A percentile compares a stretch with the other conserved stretches of the same genome.
phyloP scores from a whole-genome alignment of 768 basidiomycete genomes.

The Mycena galericulata region DNA sequence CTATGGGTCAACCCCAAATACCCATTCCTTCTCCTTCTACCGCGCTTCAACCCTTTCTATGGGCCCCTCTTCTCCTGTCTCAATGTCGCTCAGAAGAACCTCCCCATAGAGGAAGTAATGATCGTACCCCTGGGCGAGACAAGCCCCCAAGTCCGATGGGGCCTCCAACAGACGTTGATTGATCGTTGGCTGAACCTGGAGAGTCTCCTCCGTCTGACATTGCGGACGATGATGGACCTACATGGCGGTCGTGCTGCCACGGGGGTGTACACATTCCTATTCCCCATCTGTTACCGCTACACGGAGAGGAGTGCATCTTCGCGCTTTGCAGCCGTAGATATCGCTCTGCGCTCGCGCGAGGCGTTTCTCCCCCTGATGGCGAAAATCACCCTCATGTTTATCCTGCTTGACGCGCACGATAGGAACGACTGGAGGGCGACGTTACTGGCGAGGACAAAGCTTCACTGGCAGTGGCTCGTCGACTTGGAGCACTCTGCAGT shows the following conservation, averaged over 20 bases:
- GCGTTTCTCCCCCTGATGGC: constrained; percentile 29
- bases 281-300: constrained; percentile 20
- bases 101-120: constrained; percentile 14
- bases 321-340: not conserved
- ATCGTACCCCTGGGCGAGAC: not conserved
- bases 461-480: constrained; percentile 21
- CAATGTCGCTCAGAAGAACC: constrained; percentile 8
- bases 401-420: constrained; percentile 19
- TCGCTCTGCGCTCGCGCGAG: constrained; percentile 27
- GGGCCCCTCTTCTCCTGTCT: constrained; percentile 22
- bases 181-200: constrained; percentile 24
- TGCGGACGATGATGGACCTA: constrained; percentile 9
- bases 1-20: constrained; percentile 15
- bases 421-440: constrained; percentile 20
- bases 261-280: constrained; percentile 10
- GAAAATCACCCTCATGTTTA: constrained; percentile 19
- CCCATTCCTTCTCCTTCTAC: constrained; percentile 26
- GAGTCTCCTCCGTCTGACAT: constrained; percentile 23
- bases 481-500: constrained; percentile 26
- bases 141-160: constrained; percentile 2
- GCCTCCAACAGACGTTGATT: constrained; percentile 11
- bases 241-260: constrained; percentile 12
- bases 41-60: constrained; percentile 24
- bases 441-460: not conserved
- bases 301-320: constrained; percentile 18